Conservation (phyloP, 2,329 filamentous ascomycete species). For the Alternaria hordeiaustralica region DNA sequence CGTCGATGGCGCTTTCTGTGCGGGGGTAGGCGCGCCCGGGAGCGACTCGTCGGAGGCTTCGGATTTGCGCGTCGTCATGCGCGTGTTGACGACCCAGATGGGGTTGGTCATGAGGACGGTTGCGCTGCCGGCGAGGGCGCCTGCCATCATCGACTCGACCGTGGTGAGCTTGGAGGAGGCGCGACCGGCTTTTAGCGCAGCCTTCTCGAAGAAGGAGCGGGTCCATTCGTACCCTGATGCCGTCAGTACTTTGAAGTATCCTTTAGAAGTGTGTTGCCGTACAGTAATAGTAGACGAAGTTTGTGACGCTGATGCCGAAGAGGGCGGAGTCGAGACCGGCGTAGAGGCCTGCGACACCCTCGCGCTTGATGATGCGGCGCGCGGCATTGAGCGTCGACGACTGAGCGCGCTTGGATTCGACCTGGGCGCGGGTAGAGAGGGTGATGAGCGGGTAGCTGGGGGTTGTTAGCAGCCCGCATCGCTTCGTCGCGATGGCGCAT, state of each 20-base stretch:
- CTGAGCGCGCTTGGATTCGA: slow-evolving; percentile 92
- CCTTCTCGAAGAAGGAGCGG: slow-evolving; percentile 80
- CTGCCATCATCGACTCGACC: slow-evolving; percentile 91
- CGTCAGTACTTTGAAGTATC: slow-evolving; percentile 1
- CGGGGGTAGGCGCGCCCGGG: slow-evolving; percentile 54
- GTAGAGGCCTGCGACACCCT: slow-evolving; percentile 88
- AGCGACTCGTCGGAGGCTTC: slow-evolving; percentile 51
- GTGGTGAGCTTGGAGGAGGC: slow-evolving; percentile 84
- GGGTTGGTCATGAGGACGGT: slow-evolving; percentile 97
- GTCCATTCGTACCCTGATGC: slow-evolving; percentile 90
- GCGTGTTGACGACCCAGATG: slow-evolving; percentile 99
- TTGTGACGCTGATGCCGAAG: slow-evolving; percentile 97
- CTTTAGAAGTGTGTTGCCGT: slow-evolving; percentile 1
- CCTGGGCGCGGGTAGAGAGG: slow-evolving; percentile 94
- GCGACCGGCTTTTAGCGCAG: slow-evolving; percentile 74
- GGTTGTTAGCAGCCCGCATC: slow-evolving; percentile 11
- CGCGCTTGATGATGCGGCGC: slow-evolving; percentile 85
- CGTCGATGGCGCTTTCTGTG: slow-evolving; percentile 71
- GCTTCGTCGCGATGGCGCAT: slow-evolving; percentile 38
- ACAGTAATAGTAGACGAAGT: slow-evolving; percentile 99
- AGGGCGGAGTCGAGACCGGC: slow-evolving; percentile 91
- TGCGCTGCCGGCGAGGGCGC: slow-evolving; percentile 89
- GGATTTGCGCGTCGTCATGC: slow-evolving; percentile 91
- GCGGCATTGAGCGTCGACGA: slow-evolving; percentile 84
- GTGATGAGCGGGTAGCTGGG: slow-evolving; percentile 92